Evolutionary conservation across 1,284 basidiomycete genomes (phyloP), one percentile per base, ranked within the genome.

Genomic region (Hymenochaete sp.): DNA sequence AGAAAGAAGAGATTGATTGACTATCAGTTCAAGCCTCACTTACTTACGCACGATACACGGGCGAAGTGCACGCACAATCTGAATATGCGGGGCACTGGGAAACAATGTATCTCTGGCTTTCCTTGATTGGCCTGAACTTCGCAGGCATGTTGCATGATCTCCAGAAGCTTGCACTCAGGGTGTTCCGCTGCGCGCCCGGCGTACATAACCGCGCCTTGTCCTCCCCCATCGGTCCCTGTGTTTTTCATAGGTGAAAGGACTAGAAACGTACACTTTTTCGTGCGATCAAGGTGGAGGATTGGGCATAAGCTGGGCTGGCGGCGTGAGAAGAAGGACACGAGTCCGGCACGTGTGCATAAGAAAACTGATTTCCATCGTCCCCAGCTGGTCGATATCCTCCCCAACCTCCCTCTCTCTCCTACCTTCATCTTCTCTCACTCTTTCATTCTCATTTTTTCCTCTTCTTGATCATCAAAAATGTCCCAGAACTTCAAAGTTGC

Each of bases 91-190:
- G 79, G 75, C 38, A 88, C 62, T 3, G 83, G 84, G 57, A 73
- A 77, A 56, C 84, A 88, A 45, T 75, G 70, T 31, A 74, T 60
- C 28, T 66, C 62, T 5, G 59, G 58, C 27, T 31, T 41, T 22
- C 33, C 35, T 22, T 37, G 5, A 3, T 42, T 33, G 28, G 55
- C 53, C 51, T 70, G 67, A 26, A 64, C 54, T 45, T 74, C 64
- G 57, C 84, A 88, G 24, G 63, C 68, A 56, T 74, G 81, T 56
- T 86, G 84, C n/a, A 79, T 54, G 25, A 88, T 75, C 62, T 88
- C 84, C 21, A 73, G 70, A 21, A 88, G 66, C 31, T 66, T 70
- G 62, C 83, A 87, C 52, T n/a, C n/a, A n/a, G n/a, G n/a, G n/a
- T n/a, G n/a, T n/a, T n/a, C n/a, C n/a, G n/a, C n/a, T n/a, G n/a